These are phyloP conservation scores for Blumeria graminis DNA, from an alignment of 2,329 filamentous ascomycete genomes.

Conservation along the genomic window DNA sequence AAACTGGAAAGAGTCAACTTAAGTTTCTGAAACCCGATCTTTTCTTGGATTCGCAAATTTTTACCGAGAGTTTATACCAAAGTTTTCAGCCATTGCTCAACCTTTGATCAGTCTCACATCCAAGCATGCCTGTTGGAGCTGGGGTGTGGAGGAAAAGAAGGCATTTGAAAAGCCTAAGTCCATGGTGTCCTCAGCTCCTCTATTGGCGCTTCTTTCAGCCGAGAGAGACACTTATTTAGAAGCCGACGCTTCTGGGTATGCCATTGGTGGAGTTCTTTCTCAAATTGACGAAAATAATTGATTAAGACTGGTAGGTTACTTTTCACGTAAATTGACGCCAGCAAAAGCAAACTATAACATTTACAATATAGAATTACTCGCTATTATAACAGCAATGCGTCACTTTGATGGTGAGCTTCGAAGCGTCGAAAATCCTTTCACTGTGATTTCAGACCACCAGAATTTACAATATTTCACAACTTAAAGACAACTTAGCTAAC, in stretches of 20 bases:
- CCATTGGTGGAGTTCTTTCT: background rate
- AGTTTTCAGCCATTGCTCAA: background rate
- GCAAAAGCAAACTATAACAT: background rate
- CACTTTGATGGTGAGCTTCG: background rate
- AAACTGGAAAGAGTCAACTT: background rate
- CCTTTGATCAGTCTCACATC: background rate
- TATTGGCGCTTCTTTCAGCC: background rate
- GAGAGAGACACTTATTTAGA: background rate
- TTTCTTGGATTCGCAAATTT: background rate
- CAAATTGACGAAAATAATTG: background rate
- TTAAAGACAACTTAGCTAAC: background rate
- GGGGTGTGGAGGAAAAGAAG: background rate
- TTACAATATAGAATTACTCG: background rate
- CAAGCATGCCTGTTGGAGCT: background rate
- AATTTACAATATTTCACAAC: background rate
- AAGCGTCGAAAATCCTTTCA: background rate
- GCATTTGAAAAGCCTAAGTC: background rate
- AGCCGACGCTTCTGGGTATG: background rate
- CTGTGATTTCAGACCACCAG: background rate
- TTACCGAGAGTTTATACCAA: background rate
- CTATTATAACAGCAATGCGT: background rate
- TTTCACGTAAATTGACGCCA: background rate
- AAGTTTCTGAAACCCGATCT: background rate
- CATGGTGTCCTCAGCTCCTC: background rate
- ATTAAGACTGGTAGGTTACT: background rate